These are phyloP conservation scores for Kodamaea fungicola DNA, from an alignment of 1,139 yeast genomes.

Conservation along the genomic window DNA sequence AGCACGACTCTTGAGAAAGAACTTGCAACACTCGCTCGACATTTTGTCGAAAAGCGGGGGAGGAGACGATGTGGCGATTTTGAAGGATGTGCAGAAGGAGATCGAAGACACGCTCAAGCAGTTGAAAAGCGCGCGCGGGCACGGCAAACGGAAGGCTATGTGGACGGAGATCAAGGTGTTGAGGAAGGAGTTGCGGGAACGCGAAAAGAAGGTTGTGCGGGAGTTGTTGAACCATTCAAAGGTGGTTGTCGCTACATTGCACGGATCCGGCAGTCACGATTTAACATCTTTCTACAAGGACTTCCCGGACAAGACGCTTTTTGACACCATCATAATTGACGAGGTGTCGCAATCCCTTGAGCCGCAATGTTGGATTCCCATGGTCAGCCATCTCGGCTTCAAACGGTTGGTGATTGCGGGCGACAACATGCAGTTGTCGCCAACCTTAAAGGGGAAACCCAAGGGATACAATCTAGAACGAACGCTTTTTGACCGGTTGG, in stretches of 20 bases:
- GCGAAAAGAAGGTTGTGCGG: constrained; percentile 64
- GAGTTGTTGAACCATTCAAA: constrained; percentile 59
- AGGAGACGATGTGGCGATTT: constrained; percentile 39
- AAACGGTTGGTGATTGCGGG: constrained; percentile 72
- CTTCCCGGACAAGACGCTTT: constrained; percentile 37
- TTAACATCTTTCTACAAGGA: constrained; percentile 46
- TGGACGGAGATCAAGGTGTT: constrained; percentile 69
- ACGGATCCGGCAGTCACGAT: constrained; percentile 80
- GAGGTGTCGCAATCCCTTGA: constrained; percentile 94
- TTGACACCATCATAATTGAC: constrained; percentile 85
- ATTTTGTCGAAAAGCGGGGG: constrained; percentile 52
- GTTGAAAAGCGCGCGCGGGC: constrained; percentile 63
- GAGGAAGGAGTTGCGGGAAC: constrained; percentile 60
- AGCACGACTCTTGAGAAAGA: constrained; percentile 67
- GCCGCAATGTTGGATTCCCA: constrained; percentile 96
- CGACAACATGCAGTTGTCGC: constrained; percentile 85
- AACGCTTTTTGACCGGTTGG: constrained; percentile 79
- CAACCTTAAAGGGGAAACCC: constrained; percentile 52
- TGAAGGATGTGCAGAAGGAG: constrained; percentile 62
- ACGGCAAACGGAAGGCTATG: constrained; percentile 59
- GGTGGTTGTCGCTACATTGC: constrained; percentile 79
- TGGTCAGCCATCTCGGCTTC: constrained; percentile 61
- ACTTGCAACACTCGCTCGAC: constrained; percentile 74
- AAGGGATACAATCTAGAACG: constrained; percentile 42
- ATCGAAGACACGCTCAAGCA: constrained; percentile 56